Evolutionary conservation across 805 yeast genomes (phyloP), one percentile per base, ranked within the genome.

Genomic region (Candida awuae): DNA sequence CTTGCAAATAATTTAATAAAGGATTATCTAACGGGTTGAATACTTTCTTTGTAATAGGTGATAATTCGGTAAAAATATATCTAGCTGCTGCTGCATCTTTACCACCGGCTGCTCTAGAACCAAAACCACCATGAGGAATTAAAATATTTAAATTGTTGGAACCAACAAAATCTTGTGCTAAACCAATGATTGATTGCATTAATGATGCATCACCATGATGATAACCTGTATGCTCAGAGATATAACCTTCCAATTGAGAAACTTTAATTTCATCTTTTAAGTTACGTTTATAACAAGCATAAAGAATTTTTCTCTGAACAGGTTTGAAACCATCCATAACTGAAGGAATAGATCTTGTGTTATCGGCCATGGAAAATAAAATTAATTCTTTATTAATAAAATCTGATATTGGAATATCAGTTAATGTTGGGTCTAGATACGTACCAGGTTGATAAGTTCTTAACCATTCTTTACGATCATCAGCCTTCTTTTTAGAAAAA

Each of bases 61-160:
- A 76, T 47, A 92, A 65, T 53, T 84, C 87, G 0, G 98, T 92
- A 60, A 74, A 84, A 58, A 92, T 88, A 67, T 92, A 92, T 73
- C 98, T 88, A 33, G 96, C 80, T 20, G 97, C 97, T n/a, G 97
- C 84, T 13, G 88, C 92, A 67, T 92, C 98, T 59, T 92, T 92
- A 67, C 98, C 98, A 61, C 98, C 98, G 19, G 85, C 71, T 19
- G 92, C 88, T 63, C 98, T 77, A 1, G 96, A 80, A 72, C 98
- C 98, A 58, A 92, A 92, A 25, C 86, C 80, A 70, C 98, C 98
- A 58, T 82, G 84, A 34, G 98, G 98, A 56, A 77, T 71, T 52
- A 92, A 66, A 37, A 86, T 54, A 58, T 92, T 83, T 50, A 92
- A 63, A 54, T 92, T 92, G 55, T 92, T 92, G 7, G 95, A 71